phyloP scores from a whole-genome alignment of 345 rosid species.

The Clausena lansium region DNA sequence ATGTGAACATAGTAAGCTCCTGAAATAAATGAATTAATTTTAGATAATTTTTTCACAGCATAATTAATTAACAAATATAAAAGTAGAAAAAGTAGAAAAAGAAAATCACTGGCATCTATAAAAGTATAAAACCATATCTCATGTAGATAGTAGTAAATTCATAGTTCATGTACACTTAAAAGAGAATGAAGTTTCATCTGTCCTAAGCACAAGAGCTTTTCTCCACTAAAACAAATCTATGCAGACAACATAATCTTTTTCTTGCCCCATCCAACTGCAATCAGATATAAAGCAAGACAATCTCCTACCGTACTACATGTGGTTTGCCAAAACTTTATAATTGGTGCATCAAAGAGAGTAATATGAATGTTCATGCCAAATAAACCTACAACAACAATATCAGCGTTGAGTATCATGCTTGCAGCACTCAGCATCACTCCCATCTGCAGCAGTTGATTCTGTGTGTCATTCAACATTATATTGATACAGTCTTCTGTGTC shows the following conservation, averaged over 20 bases:
- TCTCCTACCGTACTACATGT: slow-evolving; percentile 28
- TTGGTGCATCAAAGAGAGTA: slow-evolving; percentile 26
- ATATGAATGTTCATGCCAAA: slow-evolving; percentile 53
- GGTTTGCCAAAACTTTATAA: slow-evolving; percentile 41
- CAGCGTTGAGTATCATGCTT: slow-evolving; percentile 45
- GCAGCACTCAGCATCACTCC: slow-evolving; percentile 50
- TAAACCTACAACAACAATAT: slow-evolving; percentile 43
- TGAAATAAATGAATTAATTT: too few relatives aligned
- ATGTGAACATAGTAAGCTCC: not conserved
- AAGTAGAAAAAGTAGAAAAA: too few relatives aligned
- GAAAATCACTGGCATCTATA: too few relatives aligned
- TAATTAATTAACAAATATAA: too few relatives aligned
- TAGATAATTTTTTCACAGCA: too few relatives aligned
- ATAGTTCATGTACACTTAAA: too few relatives aligned
- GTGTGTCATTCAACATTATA: slow-evolving; percentile 57
- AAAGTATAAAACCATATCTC: not conserved
- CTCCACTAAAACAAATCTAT: slow-evolving; percentile 10
- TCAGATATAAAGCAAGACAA: slow-evolving; percentile 29
- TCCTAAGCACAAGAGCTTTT: not conserved
- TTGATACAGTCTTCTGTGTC: slow-evolving; percentile 60
- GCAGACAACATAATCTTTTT: slow-evolving; percentile 36
- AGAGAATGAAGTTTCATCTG: not conserved
- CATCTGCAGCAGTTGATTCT: slow-evolving; percentile 51
- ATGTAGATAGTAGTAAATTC: too few relatives aligned
- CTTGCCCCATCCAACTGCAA: slow-evolving; percentile 45